Conservation (phyloP, 768 basidiomycete species). For the Amanita pseudoporphyria region DNA sequence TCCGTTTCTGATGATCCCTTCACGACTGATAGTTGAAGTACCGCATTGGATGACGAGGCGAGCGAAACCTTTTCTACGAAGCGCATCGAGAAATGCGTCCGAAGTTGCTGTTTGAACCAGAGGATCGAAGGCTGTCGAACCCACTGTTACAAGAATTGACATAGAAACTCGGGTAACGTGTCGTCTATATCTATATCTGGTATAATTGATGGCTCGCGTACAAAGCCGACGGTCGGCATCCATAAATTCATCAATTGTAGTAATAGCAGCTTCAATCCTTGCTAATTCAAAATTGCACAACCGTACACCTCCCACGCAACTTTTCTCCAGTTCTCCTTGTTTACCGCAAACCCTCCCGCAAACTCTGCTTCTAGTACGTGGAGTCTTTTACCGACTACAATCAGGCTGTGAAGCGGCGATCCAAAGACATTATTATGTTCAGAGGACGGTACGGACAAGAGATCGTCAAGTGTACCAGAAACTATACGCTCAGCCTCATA, state of each 20-base stretch:
- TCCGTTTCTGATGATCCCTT: neutral
- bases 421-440: constrained; percentile 67
- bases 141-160: constrained; percentile 74
- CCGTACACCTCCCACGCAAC: constrained; percentile 64
- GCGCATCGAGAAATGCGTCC: constrained; percentile 41
- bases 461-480: constrained; percentile 74
- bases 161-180: too few relatives aligned
- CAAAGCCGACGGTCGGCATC: too few relatives aligned
- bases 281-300: constrained; percentile 42
- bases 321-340: constrained; percentile 51
- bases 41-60: constrained; percentile 59
- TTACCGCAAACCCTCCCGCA: constrained; percentile 66
- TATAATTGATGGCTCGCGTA: too few relatives aligned
- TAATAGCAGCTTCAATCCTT: too few relatives aligned
- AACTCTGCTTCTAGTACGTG: constrained; percentile 93
- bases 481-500: constrained; percentile 65
- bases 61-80: constrained; percentile 47
- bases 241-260: too few relatives aligned
- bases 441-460: constrained; percentile 52
- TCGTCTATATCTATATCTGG: too few relatives aligned
- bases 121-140: constrained; percentile 78
- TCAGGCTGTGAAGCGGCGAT: constrained; percentile 80
- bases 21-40: neutral
- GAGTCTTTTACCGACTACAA: constrained; percentile 83
- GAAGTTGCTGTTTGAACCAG: constrained; percentile 57